Base-by-base conservation (phyloP, 352 stramenopile species). In the Pythium biforme region DNA sequence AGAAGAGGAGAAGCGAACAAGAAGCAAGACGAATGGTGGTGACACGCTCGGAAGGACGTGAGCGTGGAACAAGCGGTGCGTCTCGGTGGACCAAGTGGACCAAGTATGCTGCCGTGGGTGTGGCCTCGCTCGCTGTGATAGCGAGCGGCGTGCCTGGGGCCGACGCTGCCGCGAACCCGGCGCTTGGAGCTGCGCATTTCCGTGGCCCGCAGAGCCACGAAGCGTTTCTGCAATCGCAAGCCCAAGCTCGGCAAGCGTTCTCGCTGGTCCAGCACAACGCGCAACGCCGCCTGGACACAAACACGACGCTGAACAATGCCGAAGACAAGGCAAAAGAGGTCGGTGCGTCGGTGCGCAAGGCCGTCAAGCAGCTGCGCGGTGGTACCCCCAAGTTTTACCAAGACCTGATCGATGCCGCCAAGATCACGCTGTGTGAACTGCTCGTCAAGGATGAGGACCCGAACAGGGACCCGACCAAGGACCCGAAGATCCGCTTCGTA, bases 381-480 rank as follows among this genome's bases (percentile, higher is more conserved):
- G 78, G 79, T 49, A 82, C 59, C 2, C 61, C 75, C 31, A 79
- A 83, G 51, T 89, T 88, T 55, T 91, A 91, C 70, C 48, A 74
- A 3, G 70, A 91, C 22, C 53, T 91, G 39, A 83, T 89, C 69
- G 74, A 55, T 0, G 78, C 81, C 0, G 59, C 79, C 25, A 73
- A 83, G 52, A 88, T 90, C 54, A 43, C 59, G 10, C 19, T 88
- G 15, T 90, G 81, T 49, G 65, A 87, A 22, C 25, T 79, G 43
- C 31, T 79, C 15, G 55, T 56, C 3, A 69, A 60, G 11, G 31
- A 34, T n/a, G n/a, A n/a, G n/a, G n/a, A n/a, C n/a, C n/a, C n/a
- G n/a, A 77, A 74, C 5, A 23, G 50, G 9, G 31, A 40, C 20
- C 33, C 40, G 17, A 39, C 41, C 9, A 61, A 65, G 23, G 47